Evolutionary conservation across 768 basidiomycete genomes (phyloP).

Genomic region (Podaxis sp.): DNA sequence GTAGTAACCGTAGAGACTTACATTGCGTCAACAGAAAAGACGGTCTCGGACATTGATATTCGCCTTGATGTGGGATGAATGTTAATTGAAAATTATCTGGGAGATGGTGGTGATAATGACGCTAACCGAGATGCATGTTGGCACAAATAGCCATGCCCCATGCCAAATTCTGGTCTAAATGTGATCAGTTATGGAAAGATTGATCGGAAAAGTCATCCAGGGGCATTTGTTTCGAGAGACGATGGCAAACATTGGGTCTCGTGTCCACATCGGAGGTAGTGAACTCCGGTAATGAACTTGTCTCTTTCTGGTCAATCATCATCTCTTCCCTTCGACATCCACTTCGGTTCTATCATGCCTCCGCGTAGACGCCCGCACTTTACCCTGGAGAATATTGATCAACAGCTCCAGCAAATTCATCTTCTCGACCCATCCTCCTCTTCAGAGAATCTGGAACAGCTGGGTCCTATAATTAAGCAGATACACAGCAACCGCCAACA

Average conservation of each 20-base stretch:
- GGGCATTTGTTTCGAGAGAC: slow-evolving; percentile 31
- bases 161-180: not conserved
- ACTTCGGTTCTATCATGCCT: slow-evolving; percentile 50
- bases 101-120: slow-evolving; percentile 12
- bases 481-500: slow-evolving; percentile 86
- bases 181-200: not conserved
- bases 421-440: slow-evolving; percentile 83
- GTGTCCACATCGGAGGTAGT: slow-evolving; percentile 18
- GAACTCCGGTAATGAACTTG: slow-evolving; percentile 17
- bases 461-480: slow-evolving; percentile 92
- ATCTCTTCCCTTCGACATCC: slow-evolving; percentile 11
- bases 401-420: slow-evolving; percentile 89
- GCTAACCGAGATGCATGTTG: slow-evolving; percentile 6
- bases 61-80: slow-evolving; percentile 1
- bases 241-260: slow-evolving; percentile 33
- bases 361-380: slow-evolving; percentile 72
- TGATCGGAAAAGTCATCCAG: slow-evolving; percentile 9
- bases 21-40: slow-evolving; percentile 39
- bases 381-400: slow-evolving; percentile 81
- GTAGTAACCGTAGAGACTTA: slow-evolving; percentile 21
- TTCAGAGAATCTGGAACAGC: slow-evolving; percentile 92
- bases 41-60: slow-evolving; percentile 29
- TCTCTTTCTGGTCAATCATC: slow-evolving; percentile 16
- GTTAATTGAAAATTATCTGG: not conserved
- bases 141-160: not conserved